Evolutionary conservation across 1,284 basidiomycete genomes (phyloP).

Genomic region (Tremellales sp.): DNA sequence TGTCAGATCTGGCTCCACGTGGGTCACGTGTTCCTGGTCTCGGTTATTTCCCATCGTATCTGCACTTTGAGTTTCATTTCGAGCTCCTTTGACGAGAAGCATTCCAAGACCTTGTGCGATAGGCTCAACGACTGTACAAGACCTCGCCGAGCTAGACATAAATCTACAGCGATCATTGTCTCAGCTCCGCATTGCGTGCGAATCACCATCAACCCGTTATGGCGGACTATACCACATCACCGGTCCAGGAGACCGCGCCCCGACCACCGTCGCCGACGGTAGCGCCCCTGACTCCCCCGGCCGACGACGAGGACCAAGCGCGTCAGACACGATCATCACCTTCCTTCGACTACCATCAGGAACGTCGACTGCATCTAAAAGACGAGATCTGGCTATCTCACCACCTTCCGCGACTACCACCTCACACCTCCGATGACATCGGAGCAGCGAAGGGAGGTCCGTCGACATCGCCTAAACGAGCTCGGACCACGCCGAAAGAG

Average conservation of each 20-base stretch:
- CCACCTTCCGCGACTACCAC: slow-evolving; percentile 40
- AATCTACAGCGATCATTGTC: no score
- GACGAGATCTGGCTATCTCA: slow-evolving; percentile 48
- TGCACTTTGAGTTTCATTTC: no score
- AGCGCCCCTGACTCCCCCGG: slow-evolving; percentile 1
- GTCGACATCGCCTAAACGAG: neutral
- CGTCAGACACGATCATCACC: slow-evolving; percentile 28
- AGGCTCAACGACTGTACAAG: no score
- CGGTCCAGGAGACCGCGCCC: neutral
- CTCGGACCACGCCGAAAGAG: neutral
- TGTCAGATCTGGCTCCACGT: no score
- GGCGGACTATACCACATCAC: no score
- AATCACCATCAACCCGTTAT: no score
- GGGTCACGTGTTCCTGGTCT: no score
- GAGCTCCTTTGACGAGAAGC: no score
- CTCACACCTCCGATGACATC: slow-evolving; percentile 15
- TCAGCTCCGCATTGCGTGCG: no score
- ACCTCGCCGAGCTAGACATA: no score
- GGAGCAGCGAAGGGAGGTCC: neutral
- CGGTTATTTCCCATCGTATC: no score
- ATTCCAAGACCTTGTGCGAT: no score
- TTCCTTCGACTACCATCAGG: slow-evolving; percentile 48
- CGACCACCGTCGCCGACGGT: neutral
- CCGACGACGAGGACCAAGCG: slow-evolving; percentile 7
- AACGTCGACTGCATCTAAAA: slow-evolving; percentile 40